Evolutionary conservation across 2,329 filamentous ascomycete genomes (phyloP), one percentile per base, ranked within the genome.

Genomic region (Teratosphaeriaceae sp.): DNA sequence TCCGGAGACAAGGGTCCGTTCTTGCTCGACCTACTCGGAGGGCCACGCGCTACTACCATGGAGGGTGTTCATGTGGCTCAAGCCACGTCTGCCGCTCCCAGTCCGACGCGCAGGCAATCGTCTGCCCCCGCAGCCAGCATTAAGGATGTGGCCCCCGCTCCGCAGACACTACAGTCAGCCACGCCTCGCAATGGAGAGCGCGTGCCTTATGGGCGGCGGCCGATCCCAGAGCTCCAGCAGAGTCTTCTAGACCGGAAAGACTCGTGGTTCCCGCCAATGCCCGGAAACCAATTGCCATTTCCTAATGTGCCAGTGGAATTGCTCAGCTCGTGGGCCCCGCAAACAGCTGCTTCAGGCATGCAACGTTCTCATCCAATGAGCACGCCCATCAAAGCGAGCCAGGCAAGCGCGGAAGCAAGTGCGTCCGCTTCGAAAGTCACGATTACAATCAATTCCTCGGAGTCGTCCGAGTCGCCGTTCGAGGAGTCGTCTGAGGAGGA

Each of bases 161-260:
- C n/a, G n/a, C 16, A 11, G n/a, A n/a, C 38, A 9, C 13, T 8
- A 30, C 15, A 40, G 38, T 20, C 22, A 8, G 22, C 35, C 9
- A 27, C 18, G 40, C 40, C 27, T 16, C 22, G 16, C 9, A 23
- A n/a, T 6, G 18, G 2, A 3, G n/a, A 9, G 5, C 23, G 37
- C 16, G n/a, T 43, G 18, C 47, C 46, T 19, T 57, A 61, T 40
- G 50, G 50, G 12, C 52, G 57, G 2, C 45, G 48, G 19, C 58
- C 44, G 22, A 60, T 68, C 4, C 66, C 72, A 1, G 62, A 57
- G 20, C 65, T 73, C 13, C 79, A 83, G 51, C 54, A 59, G 33
- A 51, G 62, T 7, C 61, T 82, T 4, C 59, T 83, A 1, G 65
- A 70, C 5, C 56, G 64, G 9, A 47, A 61, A 5, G 63, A 70